phyloP scores from a whole-genome alignment of 1,284 basidiomycete genomes.

The Schizophyllum commune region DNA sequence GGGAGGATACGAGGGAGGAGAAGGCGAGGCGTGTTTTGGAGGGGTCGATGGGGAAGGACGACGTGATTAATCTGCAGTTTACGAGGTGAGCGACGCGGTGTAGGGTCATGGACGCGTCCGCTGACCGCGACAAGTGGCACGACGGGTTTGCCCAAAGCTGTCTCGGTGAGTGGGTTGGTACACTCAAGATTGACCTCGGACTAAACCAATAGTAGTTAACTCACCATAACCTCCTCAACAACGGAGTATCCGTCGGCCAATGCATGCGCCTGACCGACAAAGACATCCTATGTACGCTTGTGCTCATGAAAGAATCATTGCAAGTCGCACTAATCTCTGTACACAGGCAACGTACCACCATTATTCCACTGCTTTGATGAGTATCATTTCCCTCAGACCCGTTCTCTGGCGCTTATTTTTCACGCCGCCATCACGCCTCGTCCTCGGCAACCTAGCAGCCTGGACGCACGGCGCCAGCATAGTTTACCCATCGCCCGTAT shows the following conservation, averaged over 20 bases:
- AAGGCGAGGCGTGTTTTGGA: constrained; percentile 32
- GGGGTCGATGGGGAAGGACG: constrained; percentile 43
- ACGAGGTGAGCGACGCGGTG: constrained; percentile 48
- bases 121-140: no score
- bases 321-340: not conserved
- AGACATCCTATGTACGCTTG: constrained; percentile 57
- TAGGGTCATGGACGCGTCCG: not conserved
- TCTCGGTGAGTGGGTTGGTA: constrained; percentile 43
- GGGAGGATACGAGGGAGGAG: constrained; percentile 38
- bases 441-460: constrained; percentile 74
- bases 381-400: constrained; percentile 23
- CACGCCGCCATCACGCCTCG: constrained; percentile 45
- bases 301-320: not conserved
- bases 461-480: constrained; percentile 71
- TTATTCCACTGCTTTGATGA: constrained; percentile 86
- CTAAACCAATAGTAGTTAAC: constrained; percentile 45
- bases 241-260: constrained; percentile 62
- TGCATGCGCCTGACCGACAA: constrained; percentile 59
- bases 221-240: constrained; percentile 74
- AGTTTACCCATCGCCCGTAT: constrained; percentile 68
- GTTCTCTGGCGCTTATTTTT: constrained; percentile 6
- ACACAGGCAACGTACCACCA: constrained; percentile 68
- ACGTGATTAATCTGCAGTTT: constrained; percentile 77
- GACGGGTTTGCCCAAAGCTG: constrained; percentile 72
- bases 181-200: not conserved